Evolutionary conservation across 306 rosid species (phyloP), one percentile per base, ranked within the genome.

Genomic region (Sicyos baderoa): DNA sequence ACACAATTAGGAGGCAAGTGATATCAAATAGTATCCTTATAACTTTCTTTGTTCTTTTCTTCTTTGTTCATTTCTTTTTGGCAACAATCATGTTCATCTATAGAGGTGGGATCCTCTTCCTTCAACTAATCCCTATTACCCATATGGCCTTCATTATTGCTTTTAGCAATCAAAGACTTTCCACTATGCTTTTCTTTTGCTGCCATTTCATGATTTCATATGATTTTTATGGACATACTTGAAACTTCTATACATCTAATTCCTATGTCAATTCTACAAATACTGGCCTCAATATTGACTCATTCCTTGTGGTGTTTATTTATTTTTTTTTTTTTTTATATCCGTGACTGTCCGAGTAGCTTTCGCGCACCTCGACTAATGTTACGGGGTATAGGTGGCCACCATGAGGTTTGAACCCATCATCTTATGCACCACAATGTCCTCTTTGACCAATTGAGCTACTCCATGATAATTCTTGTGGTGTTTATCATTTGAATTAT

Each of bases 31-130:
- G 49, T 61, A 35, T 17, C n/a, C 49, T 15, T n/a, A 29, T 29
- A 29, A 27, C 13, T 59, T 16, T 59, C 25, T 62, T 62, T 62
- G 68, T 62, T 40, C 35, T 64, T 64, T 64, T 64, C 52, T 44
- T 64, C 54, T 66, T 66, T 66, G 71, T 66, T 47, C 40, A 22
- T 45, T 66, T 66, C 57, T 67, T 67, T 67, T 67, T 67, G 72
- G 72, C 72, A 47, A 22, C 57, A 67, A 67, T 49, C 44, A 67
- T 67, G 72, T 23, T 49, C 42, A 67, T 67, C 56, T 6, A 19
- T 67, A 14, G 44, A 67, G 57, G 72, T 67, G 71, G 71, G 71
- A 47, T 44, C 71, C 71, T 47, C 8, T 47, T 13, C 11, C 50
- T 21, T 42, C 52, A 63, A 63, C 29, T 5, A 64, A 37, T 18